Percentiles rank a stretch among this genome's conserved stretches.
These are phyloP conservation scores for Eucalyptus brandiana DNA, from an alignment of 345 rosid species.

Conservation along the genomic window DNA sequence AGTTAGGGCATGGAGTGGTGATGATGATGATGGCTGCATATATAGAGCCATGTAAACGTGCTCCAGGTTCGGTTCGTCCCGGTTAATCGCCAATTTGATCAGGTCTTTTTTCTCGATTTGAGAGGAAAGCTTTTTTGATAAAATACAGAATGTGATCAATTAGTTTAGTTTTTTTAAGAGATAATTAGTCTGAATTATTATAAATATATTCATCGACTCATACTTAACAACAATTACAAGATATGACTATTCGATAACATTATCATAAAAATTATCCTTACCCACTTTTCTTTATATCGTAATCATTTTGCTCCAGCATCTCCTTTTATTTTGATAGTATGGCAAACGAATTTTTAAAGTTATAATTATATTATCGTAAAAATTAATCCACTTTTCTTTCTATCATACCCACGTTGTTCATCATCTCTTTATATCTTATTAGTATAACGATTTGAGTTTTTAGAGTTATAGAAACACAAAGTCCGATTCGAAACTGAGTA, in stretches of 20 bases:
- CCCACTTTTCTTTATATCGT: accelerated
- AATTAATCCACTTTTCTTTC: background rate
- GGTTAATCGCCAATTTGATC: background rate
- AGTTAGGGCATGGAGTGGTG: background rate
- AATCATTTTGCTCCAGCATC: accelerated
- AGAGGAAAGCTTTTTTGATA: background rate
- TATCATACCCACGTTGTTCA: accelerated
- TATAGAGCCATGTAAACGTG: background rate
- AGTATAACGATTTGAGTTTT: background rate
- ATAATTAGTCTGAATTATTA: background rate
- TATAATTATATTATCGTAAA: background rate
- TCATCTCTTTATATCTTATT: background rate
- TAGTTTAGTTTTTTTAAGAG: background rate
- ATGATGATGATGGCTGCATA: background rate
- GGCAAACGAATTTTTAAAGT: accelerated
- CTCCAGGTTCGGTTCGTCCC: background rate
- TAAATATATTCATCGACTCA: accelerated
- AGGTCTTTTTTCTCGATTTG: background rate
- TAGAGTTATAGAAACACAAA: background rate
- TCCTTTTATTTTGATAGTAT: background rate
- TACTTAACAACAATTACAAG: accelerated
- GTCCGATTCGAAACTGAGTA: accelerated
- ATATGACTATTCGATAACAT: accelerated
- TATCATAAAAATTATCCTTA: background rate
- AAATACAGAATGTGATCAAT: background rate